Conservation (phyloP, 306 rosid species). For the Echinosophora koreensis region DNA sequence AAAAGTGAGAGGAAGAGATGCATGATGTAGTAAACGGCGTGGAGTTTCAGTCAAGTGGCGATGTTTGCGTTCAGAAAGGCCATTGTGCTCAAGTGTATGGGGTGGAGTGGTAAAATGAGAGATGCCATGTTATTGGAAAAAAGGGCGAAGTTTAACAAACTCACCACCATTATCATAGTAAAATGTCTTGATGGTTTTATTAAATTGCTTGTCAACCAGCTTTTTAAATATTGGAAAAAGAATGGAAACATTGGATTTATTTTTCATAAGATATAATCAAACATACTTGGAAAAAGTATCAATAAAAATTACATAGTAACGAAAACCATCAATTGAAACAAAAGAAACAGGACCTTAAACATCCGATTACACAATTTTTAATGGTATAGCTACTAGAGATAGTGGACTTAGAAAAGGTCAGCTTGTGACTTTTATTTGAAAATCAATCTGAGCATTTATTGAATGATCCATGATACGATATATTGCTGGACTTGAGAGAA, state of each 20-base stretch:
- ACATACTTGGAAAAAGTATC: background rate
- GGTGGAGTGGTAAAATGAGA: background rate
- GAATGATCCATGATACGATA: no score
- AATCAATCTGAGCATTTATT: no score
- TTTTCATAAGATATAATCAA: background rate
- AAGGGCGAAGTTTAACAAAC: background rate
- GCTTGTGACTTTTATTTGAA: no score
- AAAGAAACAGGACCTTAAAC: background rate
- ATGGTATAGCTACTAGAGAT: no score
- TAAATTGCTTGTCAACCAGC: background rate
- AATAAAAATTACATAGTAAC: background rate
- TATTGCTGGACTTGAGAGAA: no score
- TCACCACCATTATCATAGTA: background rate
- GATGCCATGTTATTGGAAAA: background rate
- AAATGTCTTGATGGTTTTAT: background rate
- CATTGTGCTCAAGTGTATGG: constrained; percentile 5
- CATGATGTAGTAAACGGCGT: background rate
- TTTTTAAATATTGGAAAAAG: background rate
- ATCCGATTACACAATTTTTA: no score
- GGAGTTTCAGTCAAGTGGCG: background rate
- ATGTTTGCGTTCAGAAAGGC: background rate
- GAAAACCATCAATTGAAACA: background rate
- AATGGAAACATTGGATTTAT: background rate
- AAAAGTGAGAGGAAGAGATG: background rate
- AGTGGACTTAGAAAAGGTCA: no score